Conservation (phyloP, 441 rosid genomes). For the Populus hybrid region DNA sequence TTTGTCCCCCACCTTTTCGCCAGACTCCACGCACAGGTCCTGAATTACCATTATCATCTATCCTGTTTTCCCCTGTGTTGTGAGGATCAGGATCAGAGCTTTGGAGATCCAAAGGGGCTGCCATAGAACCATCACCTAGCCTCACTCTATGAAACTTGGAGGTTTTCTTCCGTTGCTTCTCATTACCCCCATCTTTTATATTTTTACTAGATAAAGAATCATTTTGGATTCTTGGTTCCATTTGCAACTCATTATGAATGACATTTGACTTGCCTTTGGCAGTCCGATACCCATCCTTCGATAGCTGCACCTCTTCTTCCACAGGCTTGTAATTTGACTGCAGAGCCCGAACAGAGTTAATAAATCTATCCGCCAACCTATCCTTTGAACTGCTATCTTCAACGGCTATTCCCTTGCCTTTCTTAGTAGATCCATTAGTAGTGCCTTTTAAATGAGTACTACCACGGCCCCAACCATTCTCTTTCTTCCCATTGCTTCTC, state of each 20-base stretch:
- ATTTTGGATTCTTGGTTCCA: conserved; percentile 23
- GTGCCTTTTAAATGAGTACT: conserved; percentile 30
- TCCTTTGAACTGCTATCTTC: conserved; percentile 22
- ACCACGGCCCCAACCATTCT: conserved; percentile 36
- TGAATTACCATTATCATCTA: conserved; percentile 26
- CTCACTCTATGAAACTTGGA: conserved; percentile 71
- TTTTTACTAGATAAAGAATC: conserved; percentile 31
- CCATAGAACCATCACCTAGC: conserved; percentile 81
- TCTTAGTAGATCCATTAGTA: conserved; percentile 33
- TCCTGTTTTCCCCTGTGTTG: conserved; percentile 17
- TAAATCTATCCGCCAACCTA: conserved; percentile 51
- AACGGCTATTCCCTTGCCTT: conserved; percentile 50
- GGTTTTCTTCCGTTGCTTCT: conserved; percentile 70
- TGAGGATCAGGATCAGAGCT: conserved; percentile 35
- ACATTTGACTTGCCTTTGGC: conserved; percentile 41
- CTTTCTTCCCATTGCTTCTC: conserved; percentile 32
- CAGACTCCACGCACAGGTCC: conserved; percentile 66
- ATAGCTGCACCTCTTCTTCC: conserved; percentile 49
- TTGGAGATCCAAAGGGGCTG: conserved; percentile 45
- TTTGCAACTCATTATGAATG: conserved; percentile 30
- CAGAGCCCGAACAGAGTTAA: conserved; percentile 56
- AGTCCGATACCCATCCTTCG: conserved; percentile 63
- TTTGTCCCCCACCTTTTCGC: conserved; percentile 62
- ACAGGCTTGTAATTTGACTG: conserved; percentile 47
- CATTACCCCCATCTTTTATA: conserved; percentile 35